A percentile compares a stretch with the other conserved stretches of the same genome.
phyloP scores from a whole-genome alignment of 2,329 filamentous ascomycete genomes.

The Talaromyces pinophilus region DNA sequence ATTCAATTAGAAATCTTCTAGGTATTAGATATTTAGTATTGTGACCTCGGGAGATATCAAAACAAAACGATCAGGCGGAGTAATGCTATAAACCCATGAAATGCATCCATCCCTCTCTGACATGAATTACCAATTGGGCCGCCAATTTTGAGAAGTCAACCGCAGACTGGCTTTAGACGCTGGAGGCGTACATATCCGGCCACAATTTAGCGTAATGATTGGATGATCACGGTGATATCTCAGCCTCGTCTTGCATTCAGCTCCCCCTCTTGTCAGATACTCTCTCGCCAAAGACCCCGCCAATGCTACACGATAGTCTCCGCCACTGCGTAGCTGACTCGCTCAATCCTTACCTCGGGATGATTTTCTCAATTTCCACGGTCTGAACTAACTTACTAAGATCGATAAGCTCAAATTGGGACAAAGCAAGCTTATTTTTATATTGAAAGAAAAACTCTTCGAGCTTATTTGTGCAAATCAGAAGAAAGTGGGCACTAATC shows the following conservation, averaged over 20 bases:
- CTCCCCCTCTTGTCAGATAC: not conserved
- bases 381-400: not conserved
- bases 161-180: no score
- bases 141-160: no score
- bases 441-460: not conserved
- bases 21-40: no score
- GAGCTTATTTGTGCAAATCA: not conserved
- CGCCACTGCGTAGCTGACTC: not conserved
- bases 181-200: no score
- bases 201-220: not conserved
- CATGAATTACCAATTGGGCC: no score
- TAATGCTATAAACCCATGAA: no score
- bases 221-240: not conserved
- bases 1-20: no score
- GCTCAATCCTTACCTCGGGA: conserved; percentile 2
- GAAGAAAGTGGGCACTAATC: not conserved
- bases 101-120: no score
- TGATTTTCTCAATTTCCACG: not conserved
- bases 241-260: not conserved
- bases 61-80: no score
- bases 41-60: no score
- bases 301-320: not conserved
- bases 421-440: conserved; percentile 3
- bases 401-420: not conserved
- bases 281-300: conserved; percentile 2